Base-by-base conservation (phyloP, 305 asterid species). In the Solanum hybrid region DNA sequence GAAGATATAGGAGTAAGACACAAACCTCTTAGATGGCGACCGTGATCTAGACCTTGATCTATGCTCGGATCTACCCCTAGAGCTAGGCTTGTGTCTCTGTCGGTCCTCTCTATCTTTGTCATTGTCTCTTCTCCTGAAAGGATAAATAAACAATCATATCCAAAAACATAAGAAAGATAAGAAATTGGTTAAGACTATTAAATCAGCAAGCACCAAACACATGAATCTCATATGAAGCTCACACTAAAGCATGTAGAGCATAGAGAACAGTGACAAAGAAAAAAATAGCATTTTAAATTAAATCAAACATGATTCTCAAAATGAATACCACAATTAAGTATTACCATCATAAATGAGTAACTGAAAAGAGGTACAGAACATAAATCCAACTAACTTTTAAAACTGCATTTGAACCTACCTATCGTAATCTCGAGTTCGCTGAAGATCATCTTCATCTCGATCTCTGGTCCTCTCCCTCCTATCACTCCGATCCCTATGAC, bases 61-160 rank as follows among this genome's bases (percentile, higher is more conserved):
- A 86, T 91, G 97, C 90, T 95, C 97, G 31, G 97, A 94, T 91
- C 90, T 94, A 92, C 94, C 93, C 91, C 90, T 96, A 31, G 98
- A 96, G 76, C 90, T 92, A 88, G 98, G 94, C 91, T 95, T 94
- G 51, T 89, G 97, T 36, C 91, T 90, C 90, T 91, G 98, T 46
- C 95, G 93, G 28, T 96, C 99, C 94, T 97, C 98, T 90, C 95
- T 95, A 88, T 95, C 98, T 91, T 92, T 92, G 88, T 96, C 99
- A 83, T 88, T 91, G 90, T 96, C 98, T 90, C 95, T 93, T 35
- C 96, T 93, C 95, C 99, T 97, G 92, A 90, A 92, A 89, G 87
- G 73, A 82, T 80, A 71, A 89, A 78, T 75, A 67, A 87, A 37
- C 39, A 92, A 83, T 78, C 33, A 39, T 28, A 24, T 46, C 76